Conservation (phyloP, 768 basidiomycete genomes). For the Lactarius indigo region DNA sequence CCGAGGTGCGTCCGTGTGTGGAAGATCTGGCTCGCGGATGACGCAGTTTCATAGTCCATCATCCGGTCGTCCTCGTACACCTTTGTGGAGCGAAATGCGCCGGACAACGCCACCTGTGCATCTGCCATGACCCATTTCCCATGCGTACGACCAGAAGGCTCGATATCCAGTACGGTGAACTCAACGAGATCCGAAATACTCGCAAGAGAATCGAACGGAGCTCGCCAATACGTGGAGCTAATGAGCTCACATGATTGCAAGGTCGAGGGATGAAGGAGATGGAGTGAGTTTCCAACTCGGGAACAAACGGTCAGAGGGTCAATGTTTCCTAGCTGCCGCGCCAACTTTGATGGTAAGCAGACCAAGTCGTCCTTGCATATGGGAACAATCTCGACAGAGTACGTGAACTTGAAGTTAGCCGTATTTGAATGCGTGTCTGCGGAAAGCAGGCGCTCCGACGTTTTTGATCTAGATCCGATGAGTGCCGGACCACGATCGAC, state of each 20-base stretch:
- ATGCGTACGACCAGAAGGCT: constrained; percentile 65
- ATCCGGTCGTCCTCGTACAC: constrained; percentile 38
- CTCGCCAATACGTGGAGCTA: constrained; percentile 83
- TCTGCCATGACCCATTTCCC: constrained; percentile 84
- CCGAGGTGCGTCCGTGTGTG: constrained; percentile 98
- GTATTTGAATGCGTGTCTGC: constrained; percentile 89
- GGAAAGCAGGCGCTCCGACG: constrained; percentile 92
- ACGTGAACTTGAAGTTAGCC: constrained; percentile 96
- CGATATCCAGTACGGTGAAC: constrained; percentile 93
- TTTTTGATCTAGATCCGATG: constrained; percentile 61
- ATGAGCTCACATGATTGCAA: constrained; percentile 80
- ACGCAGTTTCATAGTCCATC: constrained; percentile 60
- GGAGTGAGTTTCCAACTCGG: constrained; percentile 88
- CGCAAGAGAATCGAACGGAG: constrained; percentile 82
- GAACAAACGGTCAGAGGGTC: constrained; percentile 82
- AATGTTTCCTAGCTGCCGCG: constrained; percentile 83
- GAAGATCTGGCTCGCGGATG: constrained; percentile 71
- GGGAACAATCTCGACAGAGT: constrained; percentile 94
- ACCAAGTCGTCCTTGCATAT: constrained; percentile 98
- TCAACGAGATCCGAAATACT: constrained; percentile 83
- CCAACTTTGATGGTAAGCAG: constrained; percentile 79
- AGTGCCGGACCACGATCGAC: constrained; percentile 6
- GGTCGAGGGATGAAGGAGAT: constrained; percentile 86
- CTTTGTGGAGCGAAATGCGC: constrained; percentile 63
- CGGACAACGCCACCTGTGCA: constrained; percentile 85